A percentile compares a stretch with the other conserved stretches of the same genome.
Conservation (phyloP, 2,329 filamentous ascomycete genomes). For the Ambrosiella beaveri region DNA sequence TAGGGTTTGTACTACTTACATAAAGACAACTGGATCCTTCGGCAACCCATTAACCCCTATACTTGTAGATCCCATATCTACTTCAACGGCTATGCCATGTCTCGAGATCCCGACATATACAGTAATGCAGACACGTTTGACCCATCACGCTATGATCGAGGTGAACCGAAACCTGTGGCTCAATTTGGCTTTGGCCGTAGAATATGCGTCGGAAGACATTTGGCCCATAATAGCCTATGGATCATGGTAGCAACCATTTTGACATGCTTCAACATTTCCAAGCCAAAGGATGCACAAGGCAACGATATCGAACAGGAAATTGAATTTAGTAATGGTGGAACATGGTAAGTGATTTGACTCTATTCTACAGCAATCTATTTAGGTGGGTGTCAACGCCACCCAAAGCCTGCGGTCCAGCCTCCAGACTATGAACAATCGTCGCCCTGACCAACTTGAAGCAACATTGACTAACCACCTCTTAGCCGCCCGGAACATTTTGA, state of each 20-base stretch:
- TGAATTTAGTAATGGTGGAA: constrained; percentile 20
- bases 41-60: not conserved
- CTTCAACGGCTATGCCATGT: constrained; percentile 27
- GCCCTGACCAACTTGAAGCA: not conserved
- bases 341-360: constrained; percentile 17
- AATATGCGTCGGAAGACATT: constrained; percentile 20
- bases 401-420: constrained; percentile 3
- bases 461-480: not conserved
- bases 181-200: constrained; percentile 22
- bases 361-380: not conserved
- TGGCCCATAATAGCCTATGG: constrained; percentile 23
- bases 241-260: constrained; percentile 22
- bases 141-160: constrained; percentile 27
- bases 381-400: not conserved
- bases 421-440: not conserved
- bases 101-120: constrained; percentile 25
- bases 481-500: constrained; percentile 4
- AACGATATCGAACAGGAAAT: constrained; percentile 18
- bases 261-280: constrained; percentile 18
- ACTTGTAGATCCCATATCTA: constrained; percentile 21
- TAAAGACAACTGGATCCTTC: not conserved
- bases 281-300: constrained; percentile 16
- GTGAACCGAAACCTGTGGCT: constrained; percentile 26
- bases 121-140: constrained; percentile 26
- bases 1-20: not conserved